Base-by-base conservation (phyloP, 371 early-diverging fungal genomes). In the Zopfochytrium polystomum region DNA sequence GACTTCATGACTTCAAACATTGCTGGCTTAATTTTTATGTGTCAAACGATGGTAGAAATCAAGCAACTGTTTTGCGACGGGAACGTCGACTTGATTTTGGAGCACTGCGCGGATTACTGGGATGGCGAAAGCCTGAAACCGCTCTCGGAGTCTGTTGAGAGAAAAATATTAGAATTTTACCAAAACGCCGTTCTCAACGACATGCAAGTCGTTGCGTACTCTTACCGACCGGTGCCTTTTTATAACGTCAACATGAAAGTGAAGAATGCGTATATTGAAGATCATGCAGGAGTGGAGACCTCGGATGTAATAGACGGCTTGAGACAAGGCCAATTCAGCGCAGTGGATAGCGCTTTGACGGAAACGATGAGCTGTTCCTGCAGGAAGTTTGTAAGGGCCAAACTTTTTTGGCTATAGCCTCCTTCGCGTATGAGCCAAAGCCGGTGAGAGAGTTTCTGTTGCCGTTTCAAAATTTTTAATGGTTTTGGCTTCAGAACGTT, bases 101-200 rank as follows among this genome's bases (percentile, higher is more conserved):
- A 92, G 52, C 79, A 80, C 47, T 95, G 95, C 56, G 80, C 87
- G 5, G 96, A 96, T 71, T 94, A 87, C 62, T 98, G 95, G 93
- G 87, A 90, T 71, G 98, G 98, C 1, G 65, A 73, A 9, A 80
- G 75, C 0, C 70, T 98, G 2, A 84, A 79, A 13, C 75, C 81
- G 0, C 80, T 98, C 71, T 83, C 80, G 49, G 86, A 88, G 42
- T 74, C 75, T 33, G 89, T 87, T 68, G 83, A 89, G 54, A 87
- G 88, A 54, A 87, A 90, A 71, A 86, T 95, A 52, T 82, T 80
- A 29, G 95, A 92, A 58, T 90, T 93, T 63, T 92, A 89, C 60
- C 85, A 90, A 57, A 94, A 89, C 62, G 89, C 95, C 3, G 69
- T 88, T 53, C 81, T 91, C 26, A 90, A 90, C 60, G 98, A 96